Evolutionary conservation across 208 protist genomes (phyloP).

Genomic region (Leishmania gerbilli): DNA sequence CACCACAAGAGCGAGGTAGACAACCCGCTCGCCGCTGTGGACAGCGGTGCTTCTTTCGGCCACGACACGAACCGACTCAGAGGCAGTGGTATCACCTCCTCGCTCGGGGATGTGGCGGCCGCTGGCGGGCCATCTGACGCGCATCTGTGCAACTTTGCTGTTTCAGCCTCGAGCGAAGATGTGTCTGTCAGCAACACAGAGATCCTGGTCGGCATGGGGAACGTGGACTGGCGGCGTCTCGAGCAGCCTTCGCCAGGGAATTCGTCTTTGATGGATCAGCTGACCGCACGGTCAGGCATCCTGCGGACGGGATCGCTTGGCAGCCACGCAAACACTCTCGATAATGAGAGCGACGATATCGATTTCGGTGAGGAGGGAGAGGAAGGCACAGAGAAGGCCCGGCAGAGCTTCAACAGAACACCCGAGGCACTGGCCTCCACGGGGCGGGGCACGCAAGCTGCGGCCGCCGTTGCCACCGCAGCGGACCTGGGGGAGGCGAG

Average conservation of each 20-base stretch:
- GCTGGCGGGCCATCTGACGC: too few species aligned
- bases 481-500: not conserved
- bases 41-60: not conserved
- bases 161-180: conserved; percentile 2
- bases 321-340: not conserved
- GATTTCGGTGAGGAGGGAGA: not conserved
- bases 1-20: conserved; percentile 21
- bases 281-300: not conserved
- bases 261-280: conserved; percentile 9
- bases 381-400: conserved; percentile 1
- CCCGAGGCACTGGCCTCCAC: conserved; percentile 1
- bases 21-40: conserved; percentile 8
- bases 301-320: not conserved
- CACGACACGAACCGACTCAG: not conserved
- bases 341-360: not conserved
- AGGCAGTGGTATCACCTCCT: not conserved
- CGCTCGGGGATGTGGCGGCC: not conserved
- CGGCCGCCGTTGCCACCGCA: not conserved
- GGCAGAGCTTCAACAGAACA: conserved; percentile 8
- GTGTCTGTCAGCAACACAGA: not conserved
- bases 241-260: conserved; percentile 7
- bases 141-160: not conserved
- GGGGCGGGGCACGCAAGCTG: not conserved
- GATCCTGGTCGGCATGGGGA: conserved; percentile 7
- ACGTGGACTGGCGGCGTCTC: conserved; percentile 17